Base-by-base conservation (phyloP, 306 rosid genomes). In the Pachyrhizus erosus region DNA sequence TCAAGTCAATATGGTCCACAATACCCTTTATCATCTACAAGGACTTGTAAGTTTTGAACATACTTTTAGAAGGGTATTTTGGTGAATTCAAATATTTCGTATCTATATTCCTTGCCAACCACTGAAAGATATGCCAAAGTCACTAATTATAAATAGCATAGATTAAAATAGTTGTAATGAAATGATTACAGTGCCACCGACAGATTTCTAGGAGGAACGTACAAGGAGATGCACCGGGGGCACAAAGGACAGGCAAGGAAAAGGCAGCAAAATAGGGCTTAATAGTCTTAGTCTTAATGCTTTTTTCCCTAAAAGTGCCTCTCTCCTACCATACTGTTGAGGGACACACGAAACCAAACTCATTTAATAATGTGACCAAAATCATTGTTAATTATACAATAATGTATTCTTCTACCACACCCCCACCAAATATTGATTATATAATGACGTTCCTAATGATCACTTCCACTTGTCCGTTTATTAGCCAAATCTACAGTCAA, bases 121-220 rank as follows among this genome's bases (percentile, higher is more conserved):
- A 67, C 80, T 71, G 15, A 73, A 67, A 77, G 75, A 84, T 57
- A 74, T 37, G 73, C 68, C 61, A 29, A 72, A 65, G 57, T 79
- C 43, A 24, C 3, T 54, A 74, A 55, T 51, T 51, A 62, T 40
- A 80, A 74, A 49, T 26, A 43, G 17, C 27, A 66, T 40, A 29
- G 5, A 29, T 18, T 57, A 74, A 67, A 80, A 79, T 80, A 80
- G 69, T 74, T 27, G 51, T 48, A 24, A 24, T 21, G 3, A 70
- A 71, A 85, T 80, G 75, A 62, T 82, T 86, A 69, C 42, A 79
- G 61, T 42, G 66, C 23, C 90, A 84, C 90, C 90, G 90, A 87
- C 87, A 87, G 31, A 15, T 61, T 84, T 83, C 23, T 13, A 14
- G 39, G 74, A 27, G 62, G 54, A 45, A 69, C n/a, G 48, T 42